Base-by-base conservation (phyloP, 192 early-diverging fungal genomes). In the Backusella parvicylindrica region DNA sequence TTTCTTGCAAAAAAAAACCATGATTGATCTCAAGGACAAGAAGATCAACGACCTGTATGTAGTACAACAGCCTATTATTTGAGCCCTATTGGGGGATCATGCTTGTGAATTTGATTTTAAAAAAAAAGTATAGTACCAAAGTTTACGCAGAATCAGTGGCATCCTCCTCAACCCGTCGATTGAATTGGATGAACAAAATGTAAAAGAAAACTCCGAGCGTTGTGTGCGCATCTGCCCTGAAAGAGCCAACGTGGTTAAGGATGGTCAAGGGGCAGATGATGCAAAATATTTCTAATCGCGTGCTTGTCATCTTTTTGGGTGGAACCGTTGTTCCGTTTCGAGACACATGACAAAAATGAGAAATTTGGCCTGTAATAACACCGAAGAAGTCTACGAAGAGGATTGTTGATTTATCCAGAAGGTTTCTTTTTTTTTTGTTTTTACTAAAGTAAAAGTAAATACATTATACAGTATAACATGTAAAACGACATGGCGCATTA, bases 1-100 rank as follows among this genome's bases (percentile, higher is more conserved):
- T 94, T 94, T 82, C 75, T 94, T 71, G 93, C 93, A 73, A 90
- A 87, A n/a, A n/a, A n/a, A n/a, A n/a, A n/a, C n/a, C 74, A 86
- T 94, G 78, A 90, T 94, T 78, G 84, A 85, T 30, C 79, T 91
- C 32, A 83, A 84, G 21, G 87, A 91, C 40, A 76, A 84, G 64
- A 86, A 91, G 28, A 78, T 93, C 18, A 85, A 89, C 53, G 88
- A 88, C 36, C 89, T n/a, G n/a, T n/a, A 91, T 35, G 85, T 91
- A 7, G 84, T 94, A 33, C 90, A 93, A 80, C 91, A 88, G n/a
- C 68, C 71, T 94, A 69, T 81, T 94, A 30, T 83, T 83, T 50
- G 83, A 83, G n/a, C 26, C 92, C 93, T n/a, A 76, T 93, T 63
- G 91, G 93, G 30, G 93, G 93, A 6, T 91, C 67, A 93, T 94